These are phyloP conservation scores for carrot (Daucus carota) DNA, from an alignment of 129 eudicot genomes.

Conservation along the genomic window DH1_v3.0 NC_030384.2:44542001-44542500, in stretches of 20 bases:
- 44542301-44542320: constrained; percentile 51
- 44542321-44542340: constrained; percentile 61
- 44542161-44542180: constrained; percentile 75
- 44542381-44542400: constrained; percentile 20
- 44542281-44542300: constrained; percentile 29
- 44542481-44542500: constrained; percentile 23
- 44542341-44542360: constrained; percentile 38
- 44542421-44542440: constrained; percentile 33
- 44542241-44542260: constrained; percentile 35
- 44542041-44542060: constrained; percentile 97
- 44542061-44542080: constrained; percentile 97
- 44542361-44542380: constrained; percentile 31
- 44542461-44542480: constrained; percentile 34
- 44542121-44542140: constrained; percentile 98
- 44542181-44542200: constrained; percentile 42
- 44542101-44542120: constrained; percentile 85
- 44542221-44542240: constrained; percentile 46
- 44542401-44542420: constrained; percentile 24
- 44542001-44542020: constrained; percentile 84
- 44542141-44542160: constrained; percentile 76
- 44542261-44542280: constrained; percentile 34
- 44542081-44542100: constrained; percentile 88
- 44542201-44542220: constrained; percentile 29
- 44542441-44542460: constrained; percentile 23
- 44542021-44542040: constrained; percentile 84